Evolutionary conservation across 176 grass and related monocot species (phyloP).

Genomic region (Cymbopogon citratus): DNA sequence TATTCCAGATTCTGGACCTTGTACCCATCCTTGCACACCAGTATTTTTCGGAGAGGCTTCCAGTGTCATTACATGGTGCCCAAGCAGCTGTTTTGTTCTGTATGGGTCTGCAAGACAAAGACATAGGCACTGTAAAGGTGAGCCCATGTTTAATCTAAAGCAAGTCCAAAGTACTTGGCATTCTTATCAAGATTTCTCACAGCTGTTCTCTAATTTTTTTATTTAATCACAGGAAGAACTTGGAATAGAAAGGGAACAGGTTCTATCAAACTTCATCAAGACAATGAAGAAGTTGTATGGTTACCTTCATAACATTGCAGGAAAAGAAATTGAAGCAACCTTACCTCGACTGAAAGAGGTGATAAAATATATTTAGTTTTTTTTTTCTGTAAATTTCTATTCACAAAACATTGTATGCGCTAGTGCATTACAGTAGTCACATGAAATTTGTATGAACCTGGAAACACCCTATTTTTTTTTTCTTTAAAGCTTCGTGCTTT

Average conservation of each 20-base stretch:
- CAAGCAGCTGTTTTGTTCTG: conserved; percentile 87
- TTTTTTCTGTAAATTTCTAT: neutral
- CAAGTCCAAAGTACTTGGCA: neutral
- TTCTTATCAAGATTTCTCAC: neutral
- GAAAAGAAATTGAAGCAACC: conserved; percentile 71
- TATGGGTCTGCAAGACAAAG: conserved; percentile 90
- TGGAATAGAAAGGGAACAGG: conserved; percentile 84
- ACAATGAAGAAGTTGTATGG: conserved; percentile 78
- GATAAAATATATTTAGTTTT: conserved; percentile 16
- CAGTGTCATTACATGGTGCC: conserved; percentile 54
- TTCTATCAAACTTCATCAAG: conserved; percentile 87
- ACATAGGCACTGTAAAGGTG: conserved; percentile 68
- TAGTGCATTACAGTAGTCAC: neutral
- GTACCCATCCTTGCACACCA: conserved; percentile 72
- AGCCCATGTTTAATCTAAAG: conserved; percentile 16
- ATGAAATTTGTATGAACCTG: neutral
- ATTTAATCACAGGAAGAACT: conserved; percentile 62
- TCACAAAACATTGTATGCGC: neutral
- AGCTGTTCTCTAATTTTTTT: conserved; percentile 16
- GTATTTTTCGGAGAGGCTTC: conserved; percentile 92
- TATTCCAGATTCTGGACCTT: conserved; percentile 90
- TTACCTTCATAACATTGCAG: conserved; percentile 55
- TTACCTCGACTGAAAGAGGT: conserved; percentile 86
- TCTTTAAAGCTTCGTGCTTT: neutral
- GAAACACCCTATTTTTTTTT: neutral